Conservation (phyloP, 2,329 filamentous ascomycete species). For the Xenoacremonium recifei region DNA sequence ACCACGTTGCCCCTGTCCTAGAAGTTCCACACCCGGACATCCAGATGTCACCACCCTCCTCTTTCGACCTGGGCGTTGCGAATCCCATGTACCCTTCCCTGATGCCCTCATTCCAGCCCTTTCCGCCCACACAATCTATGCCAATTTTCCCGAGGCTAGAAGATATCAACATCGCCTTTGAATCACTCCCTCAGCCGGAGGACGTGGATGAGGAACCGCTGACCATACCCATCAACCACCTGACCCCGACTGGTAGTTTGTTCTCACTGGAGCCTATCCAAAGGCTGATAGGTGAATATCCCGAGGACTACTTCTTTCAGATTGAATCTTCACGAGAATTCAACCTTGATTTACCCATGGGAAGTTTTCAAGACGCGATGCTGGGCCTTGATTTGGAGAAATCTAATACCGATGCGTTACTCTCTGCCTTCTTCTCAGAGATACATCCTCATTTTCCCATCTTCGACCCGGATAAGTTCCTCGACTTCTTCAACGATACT, state of each 20-base stretch:
- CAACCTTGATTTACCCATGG: background rate
- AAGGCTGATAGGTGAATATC: conserved; percentile 3
- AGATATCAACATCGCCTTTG: background rate
- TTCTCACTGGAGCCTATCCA: conserved; percentile 13
- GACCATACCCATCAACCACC: conserved; percentile 16
- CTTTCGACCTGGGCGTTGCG: too few species aligned
- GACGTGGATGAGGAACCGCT: too few species aligned
- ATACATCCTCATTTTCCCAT: too few species aligned
- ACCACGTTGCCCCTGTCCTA: too few species aligned
- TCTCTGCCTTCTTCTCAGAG: background rate
- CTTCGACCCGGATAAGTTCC: too few species aligned
- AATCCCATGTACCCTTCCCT: background rate
- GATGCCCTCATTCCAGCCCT: background rate
- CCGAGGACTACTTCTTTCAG: background rate
- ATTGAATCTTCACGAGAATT: too few species aligned
- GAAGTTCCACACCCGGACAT: too few species aligned
- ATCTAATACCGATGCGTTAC: background rate
- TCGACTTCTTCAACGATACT: conserved; percentile 11
- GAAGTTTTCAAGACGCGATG: background rate
- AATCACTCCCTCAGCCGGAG: too few species aligned
- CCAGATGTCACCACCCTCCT: too few species aligned
- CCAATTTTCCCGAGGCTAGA: background rate
- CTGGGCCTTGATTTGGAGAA: background rate
- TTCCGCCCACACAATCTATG: background rate
- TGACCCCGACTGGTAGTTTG: conserved; percentile 14